Evolutionary conservation across 2,329 filamentous ascomycete species (phyloP), one percentile per base, ranked within the genome.

Genomic region (Trematosphaeria pertusa): DNA sequence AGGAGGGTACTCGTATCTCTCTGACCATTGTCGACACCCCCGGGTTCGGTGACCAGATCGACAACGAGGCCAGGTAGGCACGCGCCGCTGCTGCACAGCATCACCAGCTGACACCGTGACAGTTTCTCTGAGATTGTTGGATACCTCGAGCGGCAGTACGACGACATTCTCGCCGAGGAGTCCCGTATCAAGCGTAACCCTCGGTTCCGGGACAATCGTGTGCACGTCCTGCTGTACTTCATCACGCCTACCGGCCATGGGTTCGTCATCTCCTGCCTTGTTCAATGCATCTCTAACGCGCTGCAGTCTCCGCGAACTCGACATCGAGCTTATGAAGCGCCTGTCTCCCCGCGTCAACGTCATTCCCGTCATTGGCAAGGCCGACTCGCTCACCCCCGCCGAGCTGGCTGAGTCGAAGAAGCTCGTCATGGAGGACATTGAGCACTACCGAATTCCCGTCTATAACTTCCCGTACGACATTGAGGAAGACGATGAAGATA

Each of bases 381-480:
- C 94, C 72, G 94, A 99, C 75, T 96, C 94, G 17, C 87, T 99
- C 55, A 99, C 94, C 46, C 94, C 94, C 30, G 88, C 90, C 61
- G 94, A 99, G 80, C 83, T 99, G 56, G 94, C 94, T 61, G 94
- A 99, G 78, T 97, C 93, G 62, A 99, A 99, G 86, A 99, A 97
- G 83, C 85, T 99, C 53, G 92, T 99, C 70, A 99, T 99, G 94
- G 94, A 99, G 81, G 94, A 99, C 73, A 99, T 99, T 64, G 94
- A 99, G 79, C 94, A 99, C 78, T 99, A 99, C 81, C 89, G 94
- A 72, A 99, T 99, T 64, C 94, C 94, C 36, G 93, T 99, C 59
- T 99, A 99, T 85, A 99, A 99, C 84, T 99, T 99, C 82, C 94
- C 94, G 38, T 99, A 99, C 80, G 94, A 99, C 65, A 96, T 99